Evolutionary conservation across 257 asterid species (phyloP).

Genomic region (Solanum pennellii): DNA sequence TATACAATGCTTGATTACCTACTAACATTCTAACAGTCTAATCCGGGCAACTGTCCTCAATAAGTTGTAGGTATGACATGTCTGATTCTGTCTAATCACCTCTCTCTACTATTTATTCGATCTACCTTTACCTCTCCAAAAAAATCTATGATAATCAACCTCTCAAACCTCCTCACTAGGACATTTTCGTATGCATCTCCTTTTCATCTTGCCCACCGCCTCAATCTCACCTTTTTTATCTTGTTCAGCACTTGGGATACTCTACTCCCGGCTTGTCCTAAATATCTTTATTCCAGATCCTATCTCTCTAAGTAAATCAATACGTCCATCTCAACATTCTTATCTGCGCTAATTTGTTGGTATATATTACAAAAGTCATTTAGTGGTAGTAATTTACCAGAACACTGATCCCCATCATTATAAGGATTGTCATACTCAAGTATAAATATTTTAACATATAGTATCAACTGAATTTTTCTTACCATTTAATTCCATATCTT

Average conservation of each 20-base stretch:
- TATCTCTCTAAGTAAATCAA: not conserved
- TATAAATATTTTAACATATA: no score
- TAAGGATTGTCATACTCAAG: not conserved
- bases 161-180: not conserved
- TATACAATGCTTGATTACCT: not conserved
- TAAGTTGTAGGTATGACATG: not conserved
- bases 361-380: not conserved
- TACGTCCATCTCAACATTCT: not conserved
- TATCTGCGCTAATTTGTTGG: not conserved
- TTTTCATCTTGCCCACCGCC: not conserved
- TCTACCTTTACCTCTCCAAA: not conserved
- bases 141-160: not conserved
- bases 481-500: slow-evolving; percentile 55
- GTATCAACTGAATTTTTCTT: not conserved
- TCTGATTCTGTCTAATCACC: not conserved
- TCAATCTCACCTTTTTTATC: not conserved
- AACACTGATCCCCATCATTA: not conserved
- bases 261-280: not conserved
- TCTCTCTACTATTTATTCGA: not conserved
- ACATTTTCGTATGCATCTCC: not conserved
- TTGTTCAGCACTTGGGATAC: not conserved
- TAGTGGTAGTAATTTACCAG: not conserved
- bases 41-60: not conserved
- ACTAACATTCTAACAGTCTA: not conserved
- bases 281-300: not conserved